Conservation (phyloP, 495 filamentous ascomycete species). For the Oidiodendron maius region DNA sequence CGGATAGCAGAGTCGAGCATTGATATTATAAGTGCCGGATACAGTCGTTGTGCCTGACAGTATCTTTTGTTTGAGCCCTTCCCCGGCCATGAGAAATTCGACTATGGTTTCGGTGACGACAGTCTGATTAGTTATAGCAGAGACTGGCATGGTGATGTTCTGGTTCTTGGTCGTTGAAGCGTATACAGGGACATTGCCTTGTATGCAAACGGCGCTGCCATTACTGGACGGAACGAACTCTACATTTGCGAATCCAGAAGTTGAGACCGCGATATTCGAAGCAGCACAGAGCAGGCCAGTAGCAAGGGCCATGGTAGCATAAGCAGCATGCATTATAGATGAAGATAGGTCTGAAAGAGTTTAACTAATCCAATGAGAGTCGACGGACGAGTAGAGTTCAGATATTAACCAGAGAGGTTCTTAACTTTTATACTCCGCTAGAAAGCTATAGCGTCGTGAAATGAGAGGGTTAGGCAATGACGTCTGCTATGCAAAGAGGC, state of each 20-base stretch:
- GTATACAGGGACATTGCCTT: background rate
- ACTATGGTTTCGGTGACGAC: background rate
- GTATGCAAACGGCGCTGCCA: background rate
- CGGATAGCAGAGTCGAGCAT: background rate
- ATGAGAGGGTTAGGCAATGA: too few relatives aligned
- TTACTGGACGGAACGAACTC: background rate
- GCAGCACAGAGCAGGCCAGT: too few relatives aligned
- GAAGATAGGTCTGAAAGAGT: too few relatives aligned
- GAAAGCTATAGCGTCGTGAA: too few relatives aligned
- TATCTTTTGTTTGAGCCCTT: background rate
- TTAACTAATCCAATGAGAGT: too few relatives aligned
- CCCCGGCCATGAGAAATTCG: background rate
- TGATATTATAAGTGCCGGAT: background rate
- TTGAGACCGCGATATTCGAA: too few relatives aligned
- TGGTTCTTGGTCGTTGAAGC: background rate
- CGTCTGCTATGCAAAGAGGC: too few relatives aligned
- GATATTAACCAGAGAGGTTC: too few relatives aligned
- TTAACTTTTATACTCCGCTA: too few relatives aligned
- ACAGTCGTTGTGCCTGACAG: background rate
- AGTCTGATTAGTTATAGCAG: background rate
- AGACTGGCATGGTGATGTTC: background rate
- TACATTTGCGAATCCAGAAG: slow-evolving; percentile 2
- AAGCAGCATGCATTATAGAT: too few relatives aligned
- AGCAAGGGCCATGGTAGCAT: too few relatives aligned
- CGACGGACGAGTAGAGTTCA: too few relatives aligned